Base-by-base conservation (phyloP, 257 asterid genomes). In the Pogostemon cablin region DNA sequence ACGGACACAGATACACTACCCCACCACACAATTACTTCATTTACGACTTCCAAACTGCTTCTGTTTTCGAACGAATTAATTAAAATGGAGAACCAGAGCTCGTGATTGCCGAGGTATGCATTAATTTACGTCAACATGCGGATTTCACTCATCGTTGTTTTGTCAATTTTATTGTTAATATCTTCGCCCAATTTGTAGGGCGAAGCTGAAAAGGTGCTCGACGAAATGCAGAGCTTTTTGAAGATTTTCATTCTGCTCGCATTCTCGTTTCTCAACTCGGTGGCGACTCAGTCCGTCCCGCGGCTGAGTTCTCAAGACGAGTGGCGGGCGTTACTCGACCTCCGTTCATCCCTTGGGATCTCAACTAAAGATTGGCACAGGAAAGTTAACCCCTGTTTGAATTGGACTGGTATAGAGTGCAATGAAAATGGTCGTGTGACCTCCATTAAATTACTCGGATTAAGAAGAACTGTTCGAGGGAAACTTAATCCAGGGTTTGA, bases 341-440 rank as follows among this genome's bases (percentile, higher is more conserved):
- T 90, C 50, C 80, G 96, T 7, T 80, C 88, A 17, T 88, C 97
- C n/a, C 83, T 90, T 7, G 83, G 83, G 37, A 80, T 90, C 68
- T 76, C 78, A 71, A 92, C 90, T 6, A 77, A 43, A 73, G 57
- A 79, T 39, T 88, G 97, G 97, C 95, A 75, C 4, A 86, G 66
- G 42, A 88, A 79, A 65, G 63, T 72, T 1, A 80, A 86, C 17
- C 97, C 92, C 3, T 90, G 97, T 56, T 49, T 71, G 47, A 84
- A 88, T 47, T 90, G 96, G 97, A 81, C 87, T 0, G 97, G 97
- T 9, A 84, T 90, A 7, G 70, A 63, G 10, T 90, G 97, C 79
- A 25, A 25, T 25, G 17, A 4, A 20, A 69, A 77, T 37, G 96
- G 88, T 2, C 81, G 56, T 20, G 86, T 90, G 7, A 71, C 46